Evolutionary conservation across 805 yeast species (phyloP), one percentile per base, ranked within the genome.

Genomic region (Metschnikowia cerradonensis): DNA sequence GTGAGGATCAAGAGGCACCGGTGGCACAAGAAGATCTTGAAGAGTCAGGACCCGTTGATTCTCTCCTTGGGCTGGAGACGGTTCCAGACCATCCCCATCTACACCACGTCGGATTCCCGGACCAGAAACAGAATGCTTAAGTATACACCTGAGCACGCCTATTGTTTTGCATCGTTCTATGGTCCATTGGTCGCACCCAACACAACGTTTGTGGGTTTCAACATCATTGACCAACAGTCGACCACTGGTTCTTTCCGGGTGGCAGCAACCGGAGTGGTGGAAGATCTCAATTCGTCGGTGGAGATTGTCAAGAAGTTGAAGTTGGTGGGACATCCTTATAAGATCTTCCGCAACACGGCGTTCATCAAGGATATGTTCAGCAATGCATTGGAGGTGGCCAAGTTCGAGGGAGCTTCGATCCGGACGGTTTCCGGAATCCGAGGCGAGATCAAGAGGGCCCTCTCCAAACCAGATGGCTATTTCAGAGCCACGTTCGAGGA

Each of bases 151-250:
- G 99, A 94, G 65, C 99, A 94, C 68, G 89, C 97, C 22, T 92
- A 87, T 67, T 94, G 99, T 77, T 84, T 86, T 65, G 97, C 96
- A 0, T 86, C 96, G 32, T 90, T 94, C 68, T 94, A 90, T 64
- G 99, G 99, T 1, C 99, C 99, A 11, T 77, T 94, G 49, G 97
- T 92, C 47, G 90, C 97, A 1, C 99, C 99, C 38, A 92, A 92
- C 65, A 92, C 99, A 0, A 95, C 98, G 1, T 95, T 94, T 68
- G 92, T 96, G 70, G 98, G 96, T 44, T 88, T 92, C 55, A 96
- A 91, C 63, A 78, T 86, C 49, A 94, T 94, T 23, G 90, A 95
- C 45, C 84, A 85, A 59, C 79, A 82, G 59, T 86, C 86, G 43
- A 89, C 96, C 13, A 86, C 95, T 1, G 94, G 96, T 2, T 83